Percentiles rank a stretch among this genome's conserved stretches.
Evolutionary conservation across 1,284 basidiomycete genomes (phyloP).

Genomic region (Leccinum angustisporum): DNA sequence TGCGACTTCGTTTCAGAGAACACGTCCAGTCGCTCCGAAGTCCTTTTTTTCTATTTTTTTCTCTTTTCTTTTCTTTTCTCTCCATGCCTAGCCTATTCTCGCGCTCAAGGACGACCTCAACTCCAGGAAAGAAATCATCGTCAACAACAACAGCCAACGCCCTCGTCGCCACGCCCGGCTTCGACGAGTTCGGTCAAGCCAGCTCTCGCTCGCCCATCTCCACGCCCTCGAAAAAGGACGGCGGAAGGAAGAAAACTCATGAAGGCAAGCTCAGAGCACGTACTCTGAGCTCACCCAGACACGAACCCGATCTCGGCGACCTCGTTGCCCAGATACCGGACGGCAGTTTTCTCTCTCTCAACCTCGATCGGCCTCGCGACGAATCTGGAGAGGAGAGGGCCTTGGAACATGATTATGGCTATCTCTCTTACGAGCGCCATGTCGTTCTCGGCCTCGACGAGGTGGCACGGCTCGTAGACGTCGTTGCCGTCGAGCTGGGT

Average conservation of each 20-base stretch:
- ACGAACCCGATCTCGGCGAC: slow-evolving; percentile 35
- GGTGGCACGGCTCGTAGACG: slow-evolving; percentile 65
- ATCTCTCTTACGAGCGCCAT: slow-evolving; percentile 68
- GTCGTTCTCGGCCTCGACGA: slow-evolving; percentile 77
- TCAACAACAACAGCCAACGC: slow-evolving; percentile 6
- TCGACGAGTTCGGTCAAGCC: slow-evolving; percentile 70
- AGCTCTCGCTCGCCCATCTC: slow-evolving; percentile 20
- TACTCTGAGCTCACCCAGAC: slow-evolving; percentile 38
- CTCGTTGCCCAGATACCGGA: slow-evolving; percentile 50
- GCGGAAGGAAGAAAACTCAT: slow-evolving; percentile 54
- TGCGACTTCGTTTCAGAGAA: slow-evolving; percentile 11
- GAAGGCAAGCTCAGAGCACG: slow-evolving; percentile 41
- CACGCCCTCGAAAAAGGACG: slow-evolving; percentile 32
- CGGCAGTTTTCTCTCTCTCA: slow-evolving; percentile 61
- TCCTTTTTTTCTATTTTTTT: not conserved
- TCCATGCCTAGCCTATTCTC: slow-evolving; percentile 60
- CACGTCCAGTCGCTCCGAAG: not conserved
- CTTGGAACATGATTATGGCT: slow-evolving; percentile 61
- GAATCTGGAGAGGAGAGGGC: slow-evolving; percentile 35
- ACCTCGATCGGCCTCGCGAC: slow-evolving; percentile 49
- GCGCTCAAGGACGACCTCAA: slow-evolving; percentile 54
- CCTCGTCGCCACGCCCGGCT: slow-evolving; percentile 19
- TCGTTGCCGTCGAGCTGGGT: slow-evolving; percentile 70
- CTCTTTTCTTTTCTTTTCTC: slow-evolving; percentile 12
- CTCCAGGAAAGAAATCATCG: slow-evolving; percentile 39